phyloP scores from a whole-genome alignment of 495 filamentous ascomycete genomes.

The Neurospora sp. region DNA sequence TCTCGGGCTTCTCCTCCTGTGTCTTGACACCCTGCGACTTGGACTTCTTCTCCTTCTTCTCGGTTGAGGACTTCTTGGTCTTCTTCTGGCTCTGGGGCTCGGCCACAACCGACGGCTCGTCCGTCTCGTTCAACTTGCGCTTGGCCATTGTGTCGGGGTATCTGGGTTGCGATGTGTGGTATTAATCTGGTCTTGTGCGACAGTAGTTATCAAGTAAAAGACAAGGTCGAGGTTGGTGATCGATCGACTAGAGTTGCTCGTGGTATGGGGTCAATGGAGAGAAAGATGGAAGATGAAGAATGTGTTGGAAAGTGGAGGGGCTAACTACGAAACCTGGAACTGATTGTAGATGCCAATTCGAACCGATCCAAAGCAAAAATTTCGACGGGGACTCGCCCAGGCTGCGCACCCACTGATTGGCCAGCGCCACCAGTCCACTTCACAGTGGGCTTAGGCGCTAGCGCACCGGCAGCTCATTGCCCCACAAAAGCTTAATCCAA shows the following conservation, averaged over 20 bases:
- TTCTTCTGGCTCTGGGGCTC: neutral
- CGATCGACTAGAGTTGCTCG: neutral
- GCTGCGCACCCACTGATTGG: neutral
- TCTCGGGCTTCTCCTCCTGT: neutral
- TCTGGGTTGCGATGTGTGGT: neutral
- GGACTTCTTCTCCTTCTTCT: conserved; percentile 4
- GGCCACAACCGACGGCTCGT: conserved; percentile 28
- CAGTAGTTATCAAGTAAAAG: neutral
- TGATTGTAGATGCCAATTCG: neutral
- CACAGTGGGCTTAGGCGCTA: neutral
- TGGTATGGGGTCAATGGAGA: neutral
- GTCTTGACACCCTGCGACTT: conserved; percentile 1
- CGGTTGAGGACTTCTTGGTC: conserved; percentile 1
- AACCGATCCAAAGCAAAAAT: neutral
- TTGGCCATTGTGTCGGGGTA: conserved; percentile 31
- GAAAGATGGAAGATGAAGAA: neutral
- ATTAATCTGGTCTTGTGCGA: neutral
- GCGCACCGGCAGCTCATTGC: neutral
- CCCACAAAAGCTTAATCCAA: neutral
- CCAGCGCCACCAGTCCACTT: neutral
- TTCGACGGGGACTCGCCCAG: neutral
- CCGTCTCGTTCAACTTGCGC: conserved; percentile 44
- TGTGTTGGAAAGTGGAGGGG: neutral
- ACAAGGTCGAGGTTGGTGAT: neutral
- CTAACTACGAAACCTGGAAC: neutral